Evolutionary conservation across 2,329 filamentous ascomycete species (phyloP), one percentile per base, ranked within the genome.

Genomic region (Hypomyces perniciosus): DNA sequence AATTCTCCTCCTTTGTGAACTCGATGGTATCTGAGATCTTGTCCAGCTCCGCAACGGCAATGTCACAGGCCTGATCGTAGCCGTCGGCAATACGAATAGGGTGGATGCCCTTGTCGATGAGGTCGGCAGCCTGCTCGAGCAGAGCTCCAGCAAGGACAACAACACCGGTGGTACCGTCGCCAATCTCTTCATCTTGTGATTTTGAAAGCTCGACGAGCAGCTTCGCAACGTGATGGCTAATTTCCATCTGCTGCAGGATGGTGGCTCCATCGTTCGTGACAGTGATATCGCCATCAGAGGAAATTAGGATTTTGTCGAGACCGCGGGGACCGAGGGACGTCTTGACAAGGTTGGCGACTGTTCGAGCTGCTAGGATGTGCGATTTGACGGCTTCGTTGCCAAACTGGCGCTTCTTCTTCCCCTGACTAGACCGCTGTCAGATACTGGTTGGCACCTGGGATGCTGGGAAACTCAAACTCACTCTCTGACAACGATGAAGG

Each of bases 41-140:
- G 72, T 99, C 93, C 46, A 99, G 79, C 74, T 96, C 88, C 30
- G 86, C 84, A 50, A 97, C 88, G 40, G 93, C 93, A 62, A 97
- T 92, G 69, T 99, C 95, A 68, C 95, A 99, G 51, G 93, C 93
- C 65, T 95, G 85, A 68, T 99, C 93, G 73, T 96, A 99, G 48
- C 93, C 93, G 71, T 99, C 93, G 58, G 95, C 95, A 73, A 99
- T 97, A 62, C 95, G 81, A 69, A 99, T 99, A 55, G 93, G 93
- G 74, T 99, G 93, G 63, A 99, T 99, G 67, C 93, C 95, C 81
- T 99, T 99, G 80, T 99, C 95, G 69, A 99, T 97, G 61, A 99
- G 82, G 68, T 96, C 93, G 56, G 92, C 90, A 13, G 93, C 93
- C 74, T 97, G 92, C 73, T 99, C 95, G 55, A 99, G 78, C 57